phyloP scores from a whole-genome alignment of 768 basidiomycete species.

The Termitomyces sp. region DNA sequence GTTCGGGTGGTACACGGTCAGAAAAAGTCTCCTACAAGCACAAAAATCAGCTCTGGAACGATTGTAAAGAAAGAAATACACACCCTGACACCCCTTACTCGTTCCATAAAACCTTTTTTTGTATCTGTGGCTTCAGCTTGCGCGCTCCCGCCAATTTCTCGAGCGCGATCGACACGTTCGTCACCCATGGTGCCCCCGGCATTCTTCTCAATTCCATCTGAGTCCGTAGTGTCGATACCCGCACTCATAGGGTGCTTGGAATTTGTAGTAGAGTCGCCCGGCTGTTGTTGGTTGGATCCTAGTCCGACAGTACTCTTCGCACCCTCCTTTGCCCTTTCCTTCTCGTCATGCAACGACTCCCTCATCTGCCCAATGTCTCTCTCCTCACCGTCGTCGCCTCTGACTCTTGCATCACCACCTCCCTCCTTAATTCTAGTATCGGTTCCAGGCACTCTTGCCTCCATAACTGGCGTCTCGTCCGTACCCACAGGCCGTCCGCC shows the following conservation, averaged over 20 bases:
- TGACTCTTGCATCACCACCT: slow-evolving; percentile 31
- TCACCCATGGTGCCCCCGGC: slow-evolving; percentile 4
- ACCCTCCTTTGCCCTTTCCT: slow-evolving; percentile 5
- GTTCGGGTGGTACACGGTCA: slow-evolving; percentile 63
- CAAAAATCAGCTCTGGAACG: not conserved
- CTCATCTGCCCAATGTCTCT: slow-evolving; percentile 20
- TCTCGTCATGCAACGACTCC: slow-evolving; percentile 16
- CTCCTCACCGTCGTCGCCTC: slow-evolving; percentile 26
- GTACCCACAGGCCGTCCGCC: slow-evolving; percentile 26
- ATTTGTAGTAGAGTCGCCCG: not conserved
- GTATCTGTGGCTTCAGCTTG: slow-evolving; percentile 19
- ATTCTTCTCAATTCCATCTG: slow-evolving; percentile 1
- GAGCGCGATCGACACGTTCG: slow-evolving; percentile 11
- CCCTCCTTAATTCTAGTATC: slow-evolving; percentile 28
- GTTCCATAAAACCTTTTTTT: slow-evolving; percentile 28
- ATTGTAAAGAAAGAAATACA: slow-evolving; percentile 22
- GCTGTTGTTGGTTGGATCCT: not conserved
- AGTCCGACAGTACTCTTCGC: not conserved
- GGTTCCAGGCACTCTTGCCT: slow-evolving; percentile 27
- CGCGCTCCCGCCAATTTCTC: slow-evolving; percentile 8
- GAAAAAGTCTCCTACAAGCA: slow-evolving; percentile 19
- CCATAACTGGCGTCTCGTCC: slow-evolving; percentile 28
- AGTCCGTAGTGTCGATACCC: slow-evolving; percentile 2
- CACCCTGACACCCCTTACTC: slow-evolving; percentile 30
- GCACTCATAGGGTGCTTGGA: not conserved